Base-by-base conservation (phyloP, 140 eudicot species). In the Anethum foeniculum region DNA sequence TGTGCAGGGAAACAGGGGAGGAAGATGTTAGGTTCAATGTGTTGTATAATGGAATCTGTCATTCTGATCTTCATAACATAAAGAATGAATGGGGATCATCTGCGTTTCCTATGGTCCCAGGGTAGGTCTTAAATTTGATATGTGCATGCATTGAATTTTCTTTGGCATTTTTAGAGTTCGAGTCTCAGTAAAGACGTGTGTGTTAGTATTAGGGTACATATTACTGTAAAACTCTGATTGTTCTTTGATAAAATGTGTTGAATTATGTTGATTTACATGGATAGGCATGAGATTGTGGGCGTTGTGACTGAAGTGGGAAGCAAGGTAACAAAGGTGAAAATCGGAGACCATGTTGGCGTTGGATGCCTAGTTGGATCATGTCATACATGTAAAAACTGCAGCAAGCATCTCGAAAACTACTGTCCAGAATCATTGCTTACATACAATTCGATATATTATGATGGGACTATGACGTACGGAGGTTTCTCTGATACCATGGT, bases 291-390 rank as follows among this genome's bases (percentile, higher is more conserved):
- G 75, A 49, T 79, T 27, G 81, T 64, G n/a, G 81, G 81, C 5
- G 75, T 58, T 23, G 81, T 79, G 56, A 60, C 75, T 21, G 81
- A 79, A 54, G 75, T 79, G 43, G 81, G 81, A 36, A 43, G 75
- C 75, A 79, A 79, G 81, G 81, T 79, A 25, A 60, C 46, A 25
- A 79, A 79, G 75, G 74, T 58, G 58, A 79, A 79, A 60, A 34
- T 41, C 13, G 81, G 81, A 16, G 81, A 79, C 43, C 67, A 62
- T 21, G 81, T 79, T 30, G 81, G 81, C 27, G 81, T 79, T 23
- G 81, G 81, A n/a, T 79, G 81, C 60, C 58, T 79, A 64, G 75
- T 79, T 60, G 81, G 81, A 79, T 60, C 81, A 38, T 79, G 81
- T 46, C 43, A 14, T 27, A 21, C 81, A 49, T 79, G 81, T 39